These are phyloP conservation scores for Penicillium macrosclerotiorum DNA, from an alignment of 495 filamentous ascomycete genomes.

Conservation along the genomic window DNA sequence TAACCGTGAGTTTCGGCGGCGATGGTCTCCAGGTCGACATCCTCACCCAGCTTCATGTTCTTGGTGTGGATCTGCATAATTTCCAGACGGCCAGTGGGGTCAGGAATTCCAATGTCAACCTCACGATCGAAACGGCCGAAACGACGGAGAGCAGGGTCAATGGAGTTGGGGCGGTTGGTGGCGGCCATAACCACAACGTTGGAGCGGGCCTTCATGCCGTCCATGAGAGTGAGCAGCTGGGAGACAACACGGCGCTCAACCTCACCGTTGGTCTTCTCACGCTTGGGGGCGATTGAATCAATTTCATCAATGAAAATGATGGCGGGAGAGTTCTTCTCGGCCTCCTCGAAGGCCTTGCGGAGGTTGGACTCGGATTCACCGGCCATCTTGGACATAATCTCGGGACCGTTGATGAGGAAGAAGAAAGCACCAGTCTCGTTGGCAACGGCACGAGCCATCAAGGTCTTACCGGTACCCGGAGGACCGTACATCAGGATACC, in stretches of 20 bases:
- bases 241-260: conserved; percentile 98
- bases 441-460: conserved; percentile 98
- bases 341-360: conserved; percentile 96
- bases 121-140: conserved; percentile 98
- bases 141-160: conserved; percentile 89
- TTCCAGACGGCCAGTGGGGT: conserved; percentile 97
- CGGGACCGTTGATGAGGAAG: conserved; percentile 98
- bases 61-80: conserved; percentile 99
- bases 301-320: conserved; percentile 99
- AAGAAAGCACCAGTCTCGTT: conserved; percentile 99
- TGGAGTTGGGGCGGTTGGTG: conserved; percentile 95
- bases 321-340: conserved; percentile 97
- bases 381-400: conserved; percentile 99
- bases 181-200: conserved; percentile 99
- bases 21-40: conserved; percentile 95
- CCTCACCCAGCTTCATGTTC: conserved; percentile 99
- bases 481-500: conserved; percentile 98
- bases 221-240: conserved; percentile 96
- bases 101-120: conserved; percentile 96
- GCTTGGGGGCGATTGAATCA: conserved; percentile 97
- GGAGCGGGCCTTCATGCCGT: conserved; percentile 98
- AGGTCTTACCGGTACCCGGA: conserved; percentile 97
- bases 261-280: conserved; percentile 99
- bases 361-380: conserved; percentile 98
- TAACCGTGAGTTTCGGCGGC: conserved; percentile 98